phyloP scores from a whole-genome alignment of 148 eudicot genomes.

The Oxyria digyna region DNA sequence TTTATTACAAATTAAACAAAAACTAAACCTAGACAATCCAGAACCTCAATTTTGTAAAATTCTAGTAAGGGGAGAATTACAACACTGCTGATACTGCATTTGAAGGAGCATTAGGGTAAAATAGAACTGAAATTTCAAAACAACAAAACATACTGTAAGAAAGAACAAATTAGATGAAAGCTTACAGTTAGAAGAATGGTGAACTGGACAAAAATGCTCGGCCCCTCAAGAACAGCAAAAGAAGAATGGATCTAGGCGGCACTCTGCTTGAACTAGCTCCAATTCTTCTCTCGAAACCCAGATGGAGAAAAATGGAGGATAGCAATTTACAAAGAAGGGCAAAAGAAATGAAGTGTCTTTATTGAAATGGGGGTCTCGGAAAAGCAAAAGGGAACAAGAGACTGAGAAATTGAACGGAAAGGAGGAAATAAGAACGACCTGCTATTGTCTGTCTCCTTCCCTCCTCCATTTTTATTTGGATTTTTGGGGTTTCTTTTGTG shows the following conservation, averaged over 20 bases:
- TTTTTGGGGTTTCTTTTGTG: not conserved
- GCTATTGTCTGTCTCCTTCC: not conserved
- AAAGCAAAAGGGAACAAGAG: not conserved
- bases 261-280: not conserved
- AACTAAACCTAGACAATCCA: not conserved
- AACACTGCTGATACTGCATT: not conserved
- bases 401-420: constrained; percentile 3
- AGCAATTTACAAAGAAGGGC: not conserved
- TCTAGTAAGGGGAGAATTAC: not conserved
- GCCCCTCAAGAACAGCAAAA: not conserved
- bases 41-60: not conserved
- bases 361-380: not conserved
- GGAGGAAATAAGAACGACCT: not conserved
- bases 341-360: not conserved
- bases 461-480: not conserved
- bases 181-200: not conserved
- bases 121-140: not conserved
- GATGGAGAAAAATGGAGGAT: not conserved
- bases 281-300: not conserved
- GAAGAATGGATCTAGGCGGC: not conserved
- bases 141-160: no score
- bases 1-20: not conserved
- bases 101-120: not conserved
- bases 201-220: not conserved
- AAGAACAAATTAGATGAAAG: not conserved